These are phyloP conservation scores for Aspergillus pseudonomiae DNA, from an alignment of 2,329 filamentous ascomycete species.

Conservation along the genomic window DNA sequence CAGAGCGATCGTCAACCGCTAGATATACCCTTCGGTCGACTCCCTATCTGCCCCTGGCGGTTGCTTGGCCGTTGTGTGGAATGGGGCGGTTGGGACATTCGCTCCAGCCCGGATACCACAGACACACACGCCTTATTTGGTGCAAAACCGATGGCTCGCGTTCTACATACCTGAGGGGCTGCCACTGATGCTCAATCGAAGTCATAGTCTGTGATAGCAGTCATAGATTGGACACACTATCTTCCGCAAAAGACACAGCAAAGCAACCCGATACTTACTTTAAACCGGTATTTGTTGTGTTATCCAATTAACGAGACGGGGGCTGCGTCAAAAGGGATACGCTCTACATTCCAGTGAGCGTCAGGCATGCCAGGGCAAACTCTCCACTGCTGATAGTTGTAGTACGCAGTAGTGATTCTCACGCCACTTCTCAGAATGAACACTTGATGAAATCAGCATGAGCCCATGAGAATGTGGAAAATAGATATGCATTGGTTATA, in stretches of 20 bases:
- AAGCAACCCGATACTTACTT: neutral
- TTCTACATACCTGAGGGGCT: neutral
- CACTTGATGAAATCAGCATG: neutral
- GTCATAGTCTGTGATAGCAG: neutral
- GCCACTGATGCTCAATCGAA: neutral
- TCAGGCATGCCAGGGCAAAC: neutral
- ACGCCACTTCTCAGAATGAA: neutral
- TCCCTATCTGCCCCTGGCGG: neutral
- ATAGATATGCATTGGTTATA: neutral
- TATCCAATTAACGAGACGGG: neutral
- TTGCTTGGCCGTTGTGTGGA: conserved; percentile 14
- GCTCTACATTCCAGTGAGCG: neutral
- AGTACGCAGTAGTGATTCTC: neutral
- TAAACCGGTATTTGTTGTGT: neutral
- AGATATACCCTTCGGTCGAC: conserved; percentile 14
- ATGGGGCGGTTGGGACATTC: conserved; percentile 13
- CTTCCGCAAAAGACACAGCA: neutral
- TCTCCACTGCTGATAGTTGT: neutral
- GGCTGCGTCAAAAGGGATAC: neutral
- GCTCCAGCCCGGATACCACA: too few species aligned
- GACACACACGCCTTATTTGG: neutral
- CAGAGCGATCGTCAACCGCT: conserved; percentile 1
- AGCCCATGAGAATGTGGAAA: neutral
- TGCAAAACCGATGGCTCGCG: neutral
- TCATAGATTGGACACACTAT: neutral